Evolutionary conservation across 441 rosid species (phyloP).

Genomic region (Eruca vesicaria): DNA sequence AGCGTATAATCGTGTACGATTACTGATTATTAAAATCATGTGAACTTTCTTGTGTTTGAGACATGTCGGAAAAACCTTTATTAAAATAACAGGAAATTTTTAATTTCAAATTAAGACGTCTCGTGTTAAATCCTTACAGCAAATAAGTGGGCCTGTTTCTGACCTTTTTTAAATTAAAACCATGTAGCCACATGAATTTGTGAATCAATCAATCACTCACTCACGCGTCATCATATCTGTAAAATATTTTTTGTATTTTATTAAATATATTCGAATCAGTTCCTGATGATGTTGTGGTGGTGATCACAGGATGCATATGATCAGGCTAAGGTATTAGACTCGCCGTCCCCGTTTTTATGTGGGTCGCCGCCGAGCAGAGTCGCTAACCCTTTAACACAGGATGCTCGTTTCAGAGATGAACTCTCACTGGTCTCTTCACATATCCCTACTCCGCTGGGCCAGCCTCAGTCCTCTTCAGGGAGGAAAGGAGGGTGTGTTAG

Average conservation of each 20-base stretch:
- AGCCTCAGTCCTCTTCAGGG: slow-evolving; percentile 41
- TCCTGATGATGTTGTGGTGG: neutral
- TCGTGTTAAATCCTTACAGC: slow-evolving; percentile 26
- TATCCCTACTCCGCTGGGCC: slow-evolving; percentile 25
- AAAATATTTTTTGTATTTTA: neutral
- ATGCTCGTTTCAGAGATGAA: slow-evolving; percentile 76
- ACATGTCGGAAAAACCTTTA: neutral
- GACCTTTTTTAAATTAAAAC: neutral
- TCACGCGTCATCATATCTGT: slow-evolving; percentile 14
- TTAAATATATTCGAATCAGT: neutral
- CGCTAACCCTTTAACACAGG: slow-evolving; percentile 94
- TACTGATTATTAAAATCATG: slow-evolving; percentile 16
- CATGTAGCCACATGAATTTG: slow-evolving; percentile 11
- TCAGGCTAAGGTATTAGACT: slow-evolving; percentile 48
- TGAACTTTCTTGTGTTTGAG: slow-evolving; percentile 14
- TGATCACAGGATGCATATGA: slow-evolving; percentile 55
- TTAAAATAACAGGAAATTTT: neutral
- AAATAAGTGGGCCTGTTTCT: slow-evolving; percentile 16
- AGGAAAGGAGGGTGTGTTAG: slow-evolving; percentile 71
- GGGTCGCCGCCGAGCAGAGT: slow-evolving; percentile 99
- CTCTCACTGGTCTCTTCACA: slow-evolving; percentile 35
- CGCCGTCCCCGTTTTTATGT: slow-evolving; percentile 71
- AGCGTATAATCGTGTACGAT: slow-evolving; percentile 26
- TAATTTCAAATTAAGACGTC: slow-evolving; percentile 16
- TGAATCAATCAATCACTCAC: neutral